These are phyloP conservation scores for Isochrysis galbana DNA, from an alignment of 78 protist genomes.

Conservation along the genomic window DNA sequence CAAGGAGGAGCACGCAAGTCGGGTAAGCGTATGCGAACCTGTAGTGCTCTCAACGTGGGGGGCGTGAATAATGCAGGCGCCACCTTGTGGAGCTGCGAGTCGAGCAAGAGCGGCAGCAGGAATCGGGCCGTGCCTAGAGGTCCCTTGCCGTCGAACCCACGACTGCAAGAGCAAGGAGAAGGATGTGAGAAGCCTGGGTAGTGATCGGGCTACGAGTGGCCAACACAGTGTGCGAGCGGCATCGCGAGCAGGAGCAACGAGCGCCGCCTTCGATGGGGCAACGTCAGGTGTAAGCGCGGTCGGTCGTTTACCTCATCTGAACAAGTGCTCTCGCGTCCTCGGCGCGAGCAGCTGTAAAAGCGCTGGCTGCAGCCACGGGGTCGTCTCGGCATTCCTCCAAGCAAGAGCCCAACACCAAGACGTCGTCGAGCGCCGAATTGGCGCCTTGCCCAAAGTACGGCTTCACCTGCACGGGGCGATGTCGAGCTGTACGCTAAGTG, in stretches of 20 bases:
- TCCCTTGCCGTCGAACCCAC: neutral
- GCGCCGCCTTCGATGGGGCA: too few species aligned
- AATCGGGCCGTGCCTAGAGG: neutral
- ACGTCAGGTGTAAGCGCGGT: too few species aligned
- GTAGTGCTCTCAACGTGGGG: neutral
- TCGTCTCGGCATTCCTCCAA: neutral
- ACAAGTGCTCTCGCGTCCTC: neutral
- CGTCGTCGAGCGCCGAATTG: constrained; percentile 12
- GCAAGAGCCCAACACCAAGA: neutral
- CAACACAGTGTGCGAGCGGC: too few species aligned
- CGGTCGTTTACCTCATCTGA: neutral
- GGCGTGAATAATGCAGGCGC: neutral
- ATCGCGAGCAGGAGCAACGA: too few species aligned
- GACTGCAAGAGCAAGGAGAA: too few species aligned
- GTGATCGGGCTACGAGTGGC: too few species aligned
- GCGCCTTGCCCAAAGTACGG: neutral
- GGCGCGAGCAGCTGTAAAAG: neutral
- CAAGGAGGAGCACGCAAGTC: too few species aligned
- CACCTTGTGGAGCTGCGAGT: neutral
- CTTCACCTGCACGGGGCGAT: too few species aligned
- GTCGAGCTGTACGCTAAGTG: too few species aligned
- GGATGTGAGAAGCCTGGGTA: too few species aligned
- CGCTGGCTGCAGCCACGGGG: neutral
- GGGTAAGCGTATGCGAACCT: too few species aligned
- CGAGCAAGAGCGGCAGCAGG: neutral